Evolutionary conservation across 1,139 yeast genomes (phyloP).

Genomic region (Wickerhamiella infanticola): DNA sequence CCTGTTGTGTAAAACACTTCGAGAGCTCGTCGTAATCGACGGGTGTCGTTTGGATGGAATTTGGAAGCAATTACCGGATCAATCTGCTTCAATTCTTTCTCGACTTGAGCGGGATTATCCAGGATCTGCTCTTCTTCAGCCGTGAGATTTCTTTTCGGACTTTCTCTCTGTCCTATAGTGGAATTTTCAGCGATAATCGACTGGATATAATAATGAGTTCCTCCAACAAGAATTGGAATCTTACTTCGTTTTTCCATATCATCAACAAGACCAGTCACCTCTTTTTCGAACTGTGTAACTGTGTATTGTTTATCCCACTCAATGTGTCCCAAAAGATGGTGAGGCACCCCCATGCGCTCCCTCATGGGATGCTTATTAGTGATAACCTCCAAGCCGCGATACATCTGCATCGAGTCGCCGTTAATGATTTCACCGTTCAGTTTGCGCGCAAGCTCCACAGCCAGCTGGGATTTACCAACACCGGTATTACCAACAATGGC

Average conservation of each 20-base stretch:
- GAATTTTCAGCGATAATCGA: conserved; percentile 58
- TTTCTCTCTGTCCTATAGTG: conserved; percentile 12
- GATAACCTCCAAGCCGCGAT: conserved; percentile 52
- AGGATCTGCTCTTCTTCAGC: conserved; percentile 28
- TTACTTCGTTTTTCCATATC: conserved; percentile 58
- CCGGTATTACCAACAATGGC: conserved; percentile 94
- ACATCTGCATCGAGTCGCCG: conserved; percentile 96
- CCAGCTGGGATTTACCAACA: conserved; percentile 83
- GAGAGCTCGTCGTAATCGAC: conserved; percentile 65
- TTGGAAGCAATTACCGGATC: conserved; percentile 69
- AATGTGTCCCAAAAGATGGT: conserved; percentile 78
- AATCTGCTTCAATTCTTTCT: conserved; percentile 31
- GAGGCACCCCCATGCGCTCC: conserved; percentile 60
- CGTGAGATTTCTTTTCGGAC: conserved; percentile 11
- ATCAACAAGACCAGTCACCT: conserved; percentile 36
- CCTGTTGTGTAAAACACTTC: conserved; percentile 65
- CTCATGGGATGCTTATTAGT: conserved; percentile 82
- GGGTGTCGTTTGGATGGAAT: conserved; percentile 80
- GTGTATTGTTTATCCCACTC: conserved; percentile 69
- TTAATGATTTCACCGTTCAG: conserved; percentile 83
- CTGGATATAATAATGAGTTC: conserved; percentile 87
- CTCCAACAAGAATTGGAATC: conserved; percentile 82
- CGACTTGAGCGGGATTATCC: conserved; percentile 36
- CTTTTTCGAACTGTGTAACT: conserved; percentile 65
- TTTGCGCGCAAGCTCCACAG: conserved; percentile 49